phyloP scores from a whole-genome alignment of 805 yeast genomes.

The Hanseniaspora thailandica region DNA sequence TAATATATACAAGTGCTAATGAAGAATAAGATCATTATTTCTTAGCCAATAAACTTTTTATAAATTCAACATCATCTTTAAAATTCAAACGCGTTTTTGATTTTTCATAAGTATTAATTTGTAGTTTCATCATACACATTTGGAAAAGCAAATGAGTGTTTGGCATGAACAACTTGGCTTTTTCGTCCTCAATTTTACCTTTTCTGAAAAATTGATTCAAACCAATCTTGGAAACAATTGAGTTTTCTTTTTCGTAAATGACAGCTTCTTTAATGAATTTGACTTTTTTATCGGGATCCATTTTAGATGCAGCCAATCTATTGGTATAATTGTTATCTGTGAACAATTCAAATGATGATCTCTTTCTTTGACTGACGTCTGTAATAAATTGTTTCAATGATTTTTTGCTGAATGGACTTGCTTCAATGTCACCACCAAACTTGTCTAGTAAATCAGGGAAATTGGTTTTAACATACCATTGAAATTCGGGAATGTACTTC shows the following conservation, averaged over 20 bases:
- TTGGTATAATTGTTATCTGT: neutral
- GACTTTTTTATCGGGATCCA: neutral
- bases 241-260: neutral
- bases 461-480: neutral
- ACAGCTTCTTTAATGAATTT: neutral
- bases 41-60: neutral
- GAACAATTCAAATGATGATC: neutral
- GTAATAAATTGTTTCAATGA: neutral
- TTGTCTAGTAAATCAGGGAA: neutral
- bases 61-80: neutral
- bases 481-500: conserved; percentile 1
- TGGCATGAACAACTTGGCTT: neutral
- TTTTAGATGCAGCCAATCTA: neutral
- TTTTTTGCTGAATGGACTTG: conserved; percentile 1
- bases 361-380: neutral
- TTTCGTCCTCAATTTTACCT: neutral
- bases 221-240: neutral
- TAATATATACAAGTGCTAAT: neutral
- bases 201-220: neutral
- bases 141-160: neutral
- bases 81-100: neutral
- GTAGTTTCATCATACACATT: neutral
- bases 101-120: neutral
- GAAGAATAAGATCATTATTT: neutral
- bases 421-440: neutral